Conservation (phyloP, 257 asterid species). For the Lycium barbarum region DNA sequence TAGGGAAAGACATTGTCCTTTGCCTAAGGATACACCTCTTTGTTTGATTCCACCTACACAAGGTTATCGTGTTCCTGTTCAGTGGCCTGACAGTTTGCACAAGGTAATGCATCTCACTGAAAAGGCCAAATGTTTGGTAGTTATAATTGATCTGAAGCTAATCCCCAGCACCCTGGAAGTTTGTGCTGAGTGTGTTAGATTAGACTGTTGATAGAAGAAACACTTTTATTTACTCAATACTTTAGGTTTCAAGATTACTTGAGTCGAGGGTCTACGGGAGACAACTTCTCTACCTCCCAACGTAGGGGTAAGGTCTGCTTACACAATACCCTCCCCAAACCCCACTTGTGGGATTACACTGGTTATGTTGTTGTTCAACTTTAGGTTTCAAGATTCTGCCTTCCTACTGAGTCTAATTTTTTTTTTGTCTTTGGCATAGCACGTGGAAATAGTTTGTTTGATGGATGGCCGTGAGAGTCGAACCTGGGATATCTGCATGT, state of each 20-base stretch:
- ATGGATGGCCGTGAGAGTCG: not conserved
- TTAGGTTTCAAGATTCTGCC: not conserved
- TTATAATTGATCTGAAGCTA: conserved; percentile 5
- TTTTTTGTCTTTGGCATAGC: not conserved
- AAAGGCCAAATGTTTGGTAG: not conserved
- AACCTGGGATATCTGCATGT: not conserved
- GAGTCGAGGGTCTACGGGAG: too few species aligned
- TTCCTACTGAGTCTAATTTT: not conserved
- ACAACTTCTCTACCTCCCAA: too few species aligned
- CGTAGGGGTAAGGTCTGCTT: too few species aligned
- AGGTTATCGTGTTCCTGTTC: conserved; percentile 82
- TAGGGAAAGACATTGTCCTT: conserved; percentile 97
- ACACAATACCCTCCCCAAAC: too few species aligned
- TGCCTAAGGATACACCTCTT: conserved; percentile 70
- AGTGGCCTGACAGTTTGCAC: conserved; percentile 93
- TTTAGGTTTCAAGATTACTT: not conserved
- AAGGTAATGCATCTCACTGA: conserved; percentile 53
- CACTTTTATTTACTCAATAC: not conserved
- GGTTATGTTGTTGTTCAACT: too few species aligned
- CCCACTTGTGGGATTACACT: too few species aligned
- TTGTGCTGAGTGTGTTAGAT: not conserved
- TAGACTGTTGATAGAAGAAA: not conserved
- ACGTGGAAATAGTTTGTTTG: not conserved
- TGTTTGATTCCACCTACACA: conserved; percentile 93
- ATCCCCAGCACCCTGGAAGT: not conserved